These are phyloP conservation scores for Backusella tarrabulga DNA, from an alignment of 192 early-diverging fungal species.

Conservation along the genomic window DNA sequence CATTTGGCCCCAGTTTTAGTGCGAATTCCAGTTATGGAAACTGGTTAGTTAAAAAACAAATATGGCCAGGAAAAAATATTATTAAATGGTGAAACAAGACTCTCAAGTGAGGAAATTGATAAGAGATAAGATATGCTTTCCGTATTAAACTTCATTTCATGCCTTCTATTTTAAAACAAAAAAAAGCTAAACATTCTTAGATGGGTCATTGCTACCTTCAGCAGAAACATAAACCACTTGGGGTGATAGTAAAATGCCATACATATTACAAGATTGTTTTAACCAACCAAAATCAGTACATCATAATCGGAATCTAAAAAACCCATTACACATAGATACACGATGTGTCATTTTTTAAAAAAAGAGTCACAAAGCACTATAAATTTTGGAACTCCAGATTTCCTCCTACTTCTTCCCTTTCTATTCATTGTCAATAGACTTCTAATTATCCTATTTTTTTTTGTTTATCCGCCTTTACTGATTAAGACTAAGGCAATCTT, in stretches of 20 bases:
- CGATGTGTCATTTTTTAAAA: background rate
- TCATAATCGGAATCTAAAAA: background rate
- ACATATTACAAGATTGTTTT: background rate
- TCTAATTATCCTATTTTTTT: background rate
- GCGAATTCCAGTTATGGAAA: background rate
- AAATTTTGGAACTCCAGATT: background rate
- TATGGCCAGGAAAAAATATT: background rate
- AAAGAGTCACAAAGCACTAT: background rate
- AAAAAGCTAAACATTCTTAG: background rate
- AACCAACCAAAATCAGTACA: background rate
- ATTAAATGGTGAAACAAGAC: background rate
- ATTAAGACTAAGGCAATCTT: background rate
- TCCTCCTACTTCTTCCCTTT: background rate
- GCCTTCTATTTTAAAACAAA: background rate
- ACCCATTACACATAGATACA: background rate
- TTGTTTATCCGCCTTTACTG: background rate
- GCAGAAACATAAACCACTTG: background rate
- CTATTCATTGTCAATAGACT: conserved; percentile 7
- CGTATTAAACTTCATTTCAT: background rate
- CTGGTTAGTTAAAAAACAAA: background rate
- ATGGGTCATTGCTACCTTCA: background rate
- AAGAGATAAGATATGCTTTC: background rate
- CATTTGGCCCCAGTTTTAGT: background rate
- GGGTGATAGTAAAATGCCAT: background rate
- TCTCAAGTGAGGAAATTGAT: background rate